These are phyloP conservation scores for Neurospora terricola DNA, from an alignment of 495 filamentous ascomycete genomes.

Conservation along the genomic window DNA sequence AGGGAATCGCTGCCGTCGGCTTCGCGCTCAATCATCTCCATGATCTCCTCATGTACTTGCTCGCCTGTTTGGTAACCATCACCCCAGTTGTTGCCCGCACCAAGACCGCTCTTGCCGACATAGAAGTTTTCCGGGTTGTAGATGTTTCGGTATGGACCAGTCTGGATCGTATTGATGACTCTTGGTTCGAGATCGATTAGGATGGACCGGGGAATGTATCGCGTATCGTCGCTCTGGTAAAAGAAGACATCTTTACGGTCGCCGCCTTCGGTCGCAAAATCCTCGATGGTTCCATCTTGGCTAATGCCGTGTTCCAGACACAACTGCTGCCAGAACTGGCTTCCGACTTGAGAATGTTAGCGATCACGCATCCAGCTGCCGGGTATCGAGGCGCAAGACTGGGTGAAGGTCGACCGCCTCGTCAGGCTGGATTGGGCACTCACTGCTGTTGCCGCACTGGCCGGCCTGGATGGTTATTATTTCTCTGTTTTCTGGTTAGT, in stretches of 20 bases:
- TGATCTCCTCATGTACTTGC: slow-evolving; percentile 86
- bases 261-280: slow-evolving; percentile 90
- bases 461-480: slow-evolving; percentile 98
- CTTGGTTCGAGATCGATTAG: slow-evolving; percentile 90
- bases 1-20: slow-evolving; percentile 96
- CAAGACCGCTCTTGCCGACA: slow-evolving; percentile 79
- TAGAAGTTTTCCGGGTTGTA: slow-evolving; percentile 99
- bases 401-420: neutral
- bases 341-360: slow-evolving; percentile 53
- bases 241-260: slow-evolving; percentile 99
- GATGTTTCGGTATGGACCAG: slow-evolving; percentile 89
- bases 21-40: slow-evolving; percentile 99
- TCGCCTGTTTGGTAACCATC: slow-evolving; percentile 91
- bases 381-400: neutral
- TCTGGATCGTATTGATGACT: slow-evolving; percentile 86
- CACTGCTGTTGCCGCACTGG: slow-evolving; percentile 98
- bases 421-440: slow-evolving; percentile 25
- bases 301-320: slow-evolving; percentile 97
- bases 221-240: slow-evolving; percentile 96
- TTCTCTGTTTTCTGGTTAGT: slow-evolving; percentile 51
- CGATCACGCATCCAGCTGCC: neutral
- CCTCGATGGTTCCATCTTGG: slow-evolving; percentile 90
- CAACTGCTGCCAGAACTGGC: slow-evolving; percentile 94
- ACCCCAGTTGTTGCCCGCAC: slow-evolving; percentile 97
- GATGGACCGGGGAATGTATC: slow-evolving; percentile 95